A percentile compares a stretch with the other conserved stretches of the same genome.
Evolutionary conservation across 2,329 filamentous ascomycete genomes (phyloP).

Genomic region (Ophiocordyceps robertsii): DNA sequence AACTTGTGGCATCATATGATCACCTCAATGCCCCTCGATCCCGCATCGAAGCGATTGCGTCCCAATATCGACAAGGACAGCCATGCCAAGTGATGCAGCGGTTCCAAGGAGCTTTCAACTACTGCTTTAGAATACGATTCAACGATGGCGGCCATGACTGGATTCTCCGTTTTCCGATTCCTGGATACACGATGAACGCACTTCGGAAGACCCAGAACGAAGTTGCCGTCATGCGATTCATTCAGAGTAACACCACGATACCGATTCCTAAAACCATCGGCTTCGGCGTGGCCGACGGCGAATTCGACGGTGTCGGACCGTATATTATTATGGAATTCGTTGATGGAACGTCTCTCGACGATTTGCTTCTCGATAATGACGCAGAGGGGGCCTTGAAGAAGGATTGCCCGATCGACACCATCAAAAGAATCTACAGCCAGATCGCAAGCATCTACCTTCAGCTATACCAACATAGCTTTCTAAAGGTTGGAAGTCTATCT

Average conservation of each 20-base stretch:
- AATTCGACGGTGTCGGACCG: not conserved
- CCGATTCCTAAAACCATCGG: not conserved
- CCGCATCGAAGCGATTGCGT: not conserved
- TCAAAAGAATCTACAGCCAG: not conserved
- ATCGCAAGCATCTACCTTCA: not conserved
- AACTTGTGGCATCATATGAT: not conserved
- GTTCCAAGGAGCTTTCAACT: not conserved
- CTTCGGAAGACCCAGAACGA: not conserved
- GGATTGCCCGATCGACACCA: not conserved
- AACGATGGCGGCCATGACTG: not conserved
- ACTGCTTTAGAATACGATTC: not conserved
- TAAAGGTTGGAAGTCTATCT: not conserved
- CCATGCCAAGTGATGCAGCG: not conserved
- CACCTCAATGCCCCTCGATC: not conserved
- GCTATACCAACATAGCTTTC: not conserved
- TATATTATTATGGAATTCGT: not conserved
- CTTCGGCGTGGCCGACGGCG: not conserved
- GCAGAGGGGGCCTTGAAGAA: not conserved
- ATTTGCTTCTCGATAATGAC: not conserved
- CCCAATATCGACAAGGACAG: not conserved
- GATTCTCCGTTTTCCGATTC: not conserved
- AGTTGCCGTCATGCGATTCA: constrained; percentile 1
- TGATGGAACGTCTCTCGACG: not conserved
- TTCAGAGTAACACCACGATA: not conserved
- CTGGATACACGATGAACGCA: not conserved